Evolutionary conservation across 2,329 filamentous ascomycete genomes (phyloP).

Genomic region (Aspergillus sergii): DNA sequence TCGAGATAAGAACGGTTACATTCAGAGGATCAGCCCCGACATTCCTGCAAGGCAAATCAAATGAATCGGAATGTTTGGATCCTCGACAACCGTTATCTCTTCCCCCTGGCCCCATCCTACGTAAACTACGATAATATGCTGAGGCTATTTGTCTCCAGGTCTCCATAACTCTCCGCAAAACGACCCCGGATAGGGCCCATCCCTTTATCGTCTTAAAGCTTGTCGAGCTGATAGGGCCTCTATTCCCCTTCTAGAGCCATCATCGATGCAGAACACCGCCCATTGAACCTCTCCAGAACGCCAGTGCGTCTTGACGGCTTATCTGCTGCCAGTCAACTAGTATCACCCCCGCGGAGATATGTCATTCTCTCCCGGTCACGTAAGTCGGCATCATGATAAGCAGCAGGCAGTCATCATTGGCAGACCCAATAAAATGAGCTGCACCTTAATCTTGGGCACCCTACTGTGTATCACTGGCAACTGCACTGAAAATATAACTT

Average conservation of each 20-base stretch:
- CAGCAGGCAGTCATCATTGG: background rate
- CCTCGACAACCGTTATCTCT: background rate
- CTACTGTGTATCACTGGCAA: background rate
- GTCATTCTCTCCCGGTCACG: background rate
- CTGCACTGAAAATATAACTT: too few species aligned
- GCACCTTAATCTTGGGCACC: background rate
- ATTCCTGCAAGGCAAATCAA: background rate
- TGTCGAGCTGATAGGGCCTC: background rate
- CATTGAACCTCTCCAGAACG: background rate
- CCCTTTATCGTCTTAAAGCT: background rate
- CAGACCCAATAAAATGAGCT: background rate
- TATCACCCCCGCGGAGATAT: background rate
- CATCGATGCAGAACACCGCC: background rate
- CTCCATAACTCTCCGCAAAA: background rate
- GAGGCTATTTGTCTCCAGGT: slow-evolving; percentile 3
- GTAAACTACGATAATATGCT: background rate
- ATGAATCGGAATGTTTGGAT: background rate
- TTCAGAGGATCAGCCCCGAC: background rate
- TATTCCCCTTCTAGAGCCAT: background rate
- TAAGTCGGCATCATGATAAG: slow-evolving; percentile 3
- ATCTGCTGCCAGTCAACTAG: background rate
- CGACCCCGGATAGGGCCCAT: background rate
- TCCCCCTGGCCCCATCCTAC: background rate
- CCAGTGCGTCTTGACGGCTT: background rate
- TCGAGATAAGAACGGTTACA: slow-evolving; percentile 7